These are phyloP conservation scores for Raphanus sativus DNA, from an alignment of 345 rosid genomes.

Conservation along the genomic window DNA sequence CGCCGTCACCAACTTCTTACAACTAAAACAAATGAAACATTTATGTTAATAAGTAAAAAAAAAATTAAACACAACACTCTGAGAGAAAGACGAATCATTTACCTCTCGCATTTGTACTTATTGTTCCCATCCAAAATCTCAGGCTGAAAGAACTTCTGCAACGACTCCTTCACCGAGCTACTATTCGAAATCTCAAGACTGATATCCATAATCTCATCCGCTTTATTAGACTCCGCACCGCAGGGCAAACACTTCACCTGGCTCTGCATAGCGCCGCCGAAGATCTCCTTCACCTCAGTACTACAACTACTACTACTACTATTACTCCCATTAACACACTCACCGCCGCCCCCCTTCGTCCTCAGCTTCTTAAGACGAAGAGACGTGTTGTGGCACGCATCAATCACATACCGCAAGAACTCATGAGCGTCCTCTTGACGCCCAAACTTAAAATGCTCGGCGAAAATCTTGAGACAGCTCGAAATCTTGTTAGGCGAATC, in stretches of 20 bases:
- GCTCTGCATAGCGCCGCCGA: constrained; percentile 94
- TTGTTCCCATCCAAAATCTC: constrained; percentile 92
- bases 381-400: constrained; percentile 91
- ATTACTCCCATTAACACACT: constrained; percentile 12
- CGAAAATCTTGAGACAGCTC: constrained; percentile 61
- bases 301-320: background rate
- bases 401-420: constrained; percentile 86
- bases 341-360: constrained; percentile 35
- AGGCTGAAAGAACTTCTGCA: constrained; percentile 87
- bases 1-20: constrained; percentile 91
- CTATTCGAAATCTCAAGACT: constrained; percentile 78
- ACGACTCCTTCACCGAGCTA: constrained; percentile 68
- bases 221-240: constrained; percentile 80
- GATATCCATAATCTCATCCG: constrained; percentile 97
- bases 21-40: constrained; percentile 55
- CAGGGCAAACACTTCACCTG: constrained; percentile 94
- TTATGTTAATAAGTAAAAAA: background rate
- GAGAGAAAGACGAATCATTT: constrained; percentile 28
- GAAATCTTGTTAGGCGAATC: constrained; percentile 75
- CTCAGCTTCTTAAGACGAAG: constrained; percentile 80
- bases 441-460: constrained; percentile 72
- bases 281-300: constrained; percentile 80
- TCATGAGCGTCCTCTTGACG: constrained; percentile 98
- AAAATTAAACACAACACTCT: background rate
- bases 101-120: constrained; percentile 90